A percentile compares a stretch with the other conserved stretches of the same genome.
These are phyloP conservation scores for Pythium aquatile DNA, from an alignment of 352 stramenopile species.

Conservation along the genomic window DNA sequence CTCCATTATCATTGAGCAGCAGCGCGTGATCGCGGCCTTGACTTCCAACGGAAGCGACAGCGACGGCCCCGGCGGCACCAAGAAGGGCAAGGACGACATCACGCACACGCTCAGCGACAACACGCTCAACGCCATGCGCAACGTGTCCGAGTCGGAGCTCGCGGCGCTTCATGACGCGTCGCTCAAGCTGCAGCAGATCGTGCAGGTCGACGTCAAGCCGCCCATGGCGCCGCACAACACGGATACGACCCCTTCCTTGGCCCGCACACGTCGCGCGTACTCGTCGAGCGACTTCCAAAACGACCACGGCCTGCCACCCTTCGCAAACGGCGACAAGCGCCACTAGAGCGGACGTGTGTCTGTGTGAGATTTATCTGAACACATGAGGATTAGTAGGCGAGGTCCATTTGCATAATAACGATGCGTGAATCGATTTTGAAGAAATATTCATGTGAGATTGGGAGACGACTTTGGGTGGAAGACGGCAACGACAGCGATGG, in stretches of 20 bases:
- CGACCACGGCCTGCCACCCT: conserved; percentile 24
- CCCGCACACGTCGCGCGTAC: conserved; percentile 24
- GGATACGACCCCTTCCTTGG: conserved; percentile 10
- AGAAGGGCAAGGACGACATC: conserved; percentile 30
- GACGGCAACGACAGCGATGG: conserved; percentile 1
- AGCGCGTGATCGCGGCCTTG: conserved; percentile 39
- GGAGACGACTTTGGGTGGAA: background rate
- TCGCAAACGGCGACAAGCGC: conserved; percentile 24
- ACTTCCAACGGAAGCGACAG: conserved; percentile 37
- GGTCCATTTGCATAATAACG: background rate
- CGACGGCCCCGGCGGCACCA: conserved; percentile 13
- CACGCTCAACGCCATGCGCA: conserved; percentile 31
- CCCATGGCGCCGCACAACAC: background rate
- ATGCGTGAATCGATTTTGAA: conserved; percentile 3
- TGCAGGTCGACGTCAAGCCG: conserved; percentile 24
- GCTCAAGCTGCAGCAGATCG: conserved; percentile 31
- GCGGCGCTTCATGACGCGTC: conserved; percentile 37
- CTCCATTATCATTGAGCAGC: conserved; percentile 48
- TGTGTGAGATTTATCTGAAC: no score
- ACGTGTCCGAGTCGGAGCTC: conserved; percentile 41
- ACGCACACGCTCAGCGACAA: conserved; percentile 39
- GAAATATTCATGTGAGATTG: conserved; percentile 4
- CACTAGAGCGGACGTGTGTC: background rate
- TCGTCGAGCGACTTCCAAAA: conserved; percentile 32
- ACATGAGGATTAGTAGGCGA: background rate